Conservation (phyloP, 1,284 basidiomycete genomes). For the Pseudozyma sp. region DNA sequence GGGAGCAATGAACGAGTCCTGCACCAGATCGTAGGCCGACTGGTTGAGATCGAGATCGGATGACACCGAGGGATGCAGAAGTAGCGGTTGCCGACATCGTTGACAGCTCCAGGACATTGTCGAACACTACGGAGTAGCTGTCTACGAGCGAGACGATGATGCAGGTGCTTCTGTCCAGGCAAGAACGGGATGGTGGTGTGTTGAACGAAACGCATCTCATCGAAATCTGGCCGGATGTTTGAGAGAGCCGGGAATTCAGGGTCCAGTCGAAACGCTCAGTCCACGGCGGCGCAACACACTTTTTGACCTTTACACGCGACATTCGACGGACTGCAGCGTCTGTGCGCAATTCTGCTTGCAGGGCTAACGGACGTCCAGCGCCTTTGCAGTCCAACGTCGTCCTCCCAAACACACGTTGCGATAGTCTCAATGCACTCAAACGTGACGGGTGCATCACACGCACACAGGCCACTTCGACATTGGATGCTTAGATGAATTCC, state of each 20-base stretch:
- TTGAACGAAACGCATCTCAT: not conserved
- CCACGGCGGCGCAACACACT: not conserved
- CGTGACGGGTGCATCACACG: no score
- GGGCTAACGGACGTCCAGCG: no score
- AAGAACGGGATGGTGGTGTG: slow-evolving; percentile 2
- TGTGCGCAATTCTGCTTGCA: not conserved
- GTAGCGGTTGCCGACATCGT: slow-evolving; percentile 54
- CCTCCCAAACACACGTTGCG: no score
- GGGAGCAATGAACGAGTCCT: slow-evolving; percentile 42
- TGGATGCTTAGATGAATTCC: no score
- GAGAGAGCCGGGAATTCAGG: not conserved
- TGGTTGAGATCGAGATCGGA: slow-evolving; percentile 54
- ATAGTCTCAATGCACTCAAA: no score
- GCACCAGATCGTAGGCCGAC: slow-evolving; percentile 51
- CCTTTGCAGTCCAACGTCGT: no score
- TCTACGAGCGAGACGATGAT: not conserved
- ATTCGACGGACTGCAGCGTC: not conserved
- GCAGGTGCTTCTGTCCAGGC: not conserved
- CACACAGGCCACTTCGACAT: not conserved
- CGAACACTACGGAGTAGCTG: not conserved
- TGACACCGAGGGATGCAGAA: slow-evolving; percentile 40
- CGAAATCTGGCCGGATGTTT: not conserved
- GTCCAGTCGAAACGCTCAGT: slow-evolving; percentile 11
- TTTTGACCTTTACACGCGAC: not conserved
- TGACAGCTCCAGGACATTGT: slow-evolving; percentile 60